Evolutionary conservation across 441 rosid species (phyloP).

Genomic region (Gossypium davidsonii): DNA sequence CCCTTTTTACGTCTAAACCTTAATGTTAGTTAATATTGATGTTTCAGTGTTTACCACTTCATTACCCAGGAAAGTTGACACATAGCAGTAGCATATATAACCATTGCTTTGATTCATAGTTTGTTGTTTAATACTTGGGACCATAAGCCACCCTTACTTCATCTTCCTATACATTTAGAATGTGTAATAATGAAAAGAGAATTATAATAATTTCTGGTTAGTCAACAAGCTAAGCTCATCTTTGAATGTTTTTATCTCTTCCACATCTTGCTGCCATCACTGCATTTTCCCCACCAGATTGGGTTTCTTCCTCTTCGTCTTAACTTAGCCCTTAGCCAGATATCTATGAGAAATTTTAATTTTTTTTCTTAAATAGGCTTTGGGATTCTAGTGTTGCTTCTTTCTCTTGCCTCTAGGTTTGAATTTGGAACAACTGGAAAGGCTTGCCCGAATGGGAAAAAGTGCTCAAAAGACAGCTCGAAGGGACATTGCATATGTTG

Average conservation of each 20-base stretch:
- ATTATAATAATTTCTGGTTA: background rate
- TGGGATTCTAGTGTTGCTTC: conserved; percentile 14
- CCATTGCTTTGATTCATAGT: background rate
- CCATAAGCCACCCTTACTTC: background rate
- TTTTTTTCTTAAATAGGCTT: background rate
- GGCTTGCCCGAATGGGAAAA: conserved; percentile 41
- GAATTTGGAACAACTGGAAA: conserved; percentile 51
- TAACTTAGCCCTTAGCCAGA: background rate
- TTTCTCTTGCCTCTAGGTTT: conserved; percentile 45
- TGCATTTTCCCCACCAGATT: background rate
- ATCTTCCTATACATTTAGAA: background rate
- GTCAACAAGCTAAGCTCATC: background rate
- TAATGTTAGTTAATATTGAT: background rate
- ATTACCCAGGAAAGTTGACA: background rate
- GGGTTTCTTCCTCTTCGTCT: background rate
- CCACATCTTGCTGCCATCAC: background rate
- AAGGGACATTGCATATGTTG: conserved; percentile 79
- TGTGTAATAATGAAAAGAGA: background rate
- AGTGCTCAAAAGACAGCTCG: conserved; percentile 69
- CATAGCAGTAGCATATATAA: background rate
- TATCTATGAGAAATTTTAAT: background rate
- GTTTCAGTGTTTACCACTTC: background rate
- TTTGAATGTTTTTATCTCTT: background rate
- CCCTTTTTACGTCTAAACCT: background rate
- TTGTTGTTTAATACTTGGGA: background rate